A percentile compares a stretch with the other conserved stretches of the same genome.
Conservation (phyloP, 2,329 filamentous ascomycete genomes). For the Claviceps quebecensis region DNA sequence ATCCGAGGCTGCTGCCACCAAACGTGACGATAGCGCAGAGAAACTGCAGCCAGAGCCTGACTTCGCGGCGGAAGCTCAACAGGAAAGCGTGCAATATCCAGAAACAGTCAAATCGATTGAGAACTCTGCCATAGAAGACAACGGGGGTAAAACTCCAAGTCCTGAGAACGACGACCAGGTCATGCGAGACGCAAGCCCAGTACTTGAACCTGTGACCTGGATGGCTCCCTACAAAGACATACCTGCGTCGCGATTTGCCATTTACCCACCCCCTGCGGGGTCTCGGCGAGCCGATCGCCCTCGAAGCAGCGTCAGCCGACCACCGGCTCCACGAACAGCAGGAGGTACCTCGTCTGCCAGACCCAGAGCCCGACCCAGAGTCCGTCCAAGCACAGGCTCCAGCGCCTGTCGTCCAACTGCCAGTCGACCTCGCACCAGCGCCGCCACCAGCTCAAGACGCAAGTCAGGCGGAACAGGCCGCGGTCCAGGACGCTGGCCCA, state of each 20-base stretch:
- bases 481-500: slow-evolving; percentile 52
- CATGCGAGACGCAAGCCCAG: slow-evolving; percentile 13
- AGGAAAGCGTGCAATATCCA: slow-evolving; percentile 7
- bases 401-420: slow-evolving; percentile 18
- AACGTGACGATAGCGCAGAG: slow-evolving; percentile 6
- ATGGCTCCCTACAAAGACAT: slow-evolving; percentile 39
- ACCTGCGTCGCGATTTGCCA: slow-evolving; percentile 58
- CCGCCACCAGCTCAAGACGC: slow-evolving; percentile 23
- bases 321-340: slow-evolving; percentile 21
- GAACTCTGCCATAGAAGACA: slow-evolving; percentile 17
- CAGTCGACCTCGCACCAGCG: slow-evolving; percentile 27
- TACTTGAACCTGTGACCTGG: slow-evolving; percentile 26
- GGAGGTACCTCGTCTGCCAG: slow-evolving; percentile 23
- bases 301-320: slow-evolving; percentile 27
- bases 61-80: not conserved
- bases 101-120: slow-evolving; percentile 19
- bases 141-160: slow-evolving; percentile 14
- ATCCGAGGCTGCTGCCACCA: slow-evolving; percentile 2
- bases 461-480: slow-evolving; percentile 50
- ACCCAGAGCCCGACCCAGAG: slow-evolving; percentile 24
- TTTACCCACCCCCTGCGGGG: slow-evolving; percentile 53
- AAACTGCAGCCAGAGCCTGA: slow-evolving; percentile 3
- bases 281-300: slow-evolving; percentile 34
- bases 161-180: slow-evolving; percentile 14
- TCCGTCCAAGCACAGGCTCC: slow-evolving; percentile 22